Conservation (phyloP, 192 early-diverging fungal species). For the Linnemannia zychae region DNA sequence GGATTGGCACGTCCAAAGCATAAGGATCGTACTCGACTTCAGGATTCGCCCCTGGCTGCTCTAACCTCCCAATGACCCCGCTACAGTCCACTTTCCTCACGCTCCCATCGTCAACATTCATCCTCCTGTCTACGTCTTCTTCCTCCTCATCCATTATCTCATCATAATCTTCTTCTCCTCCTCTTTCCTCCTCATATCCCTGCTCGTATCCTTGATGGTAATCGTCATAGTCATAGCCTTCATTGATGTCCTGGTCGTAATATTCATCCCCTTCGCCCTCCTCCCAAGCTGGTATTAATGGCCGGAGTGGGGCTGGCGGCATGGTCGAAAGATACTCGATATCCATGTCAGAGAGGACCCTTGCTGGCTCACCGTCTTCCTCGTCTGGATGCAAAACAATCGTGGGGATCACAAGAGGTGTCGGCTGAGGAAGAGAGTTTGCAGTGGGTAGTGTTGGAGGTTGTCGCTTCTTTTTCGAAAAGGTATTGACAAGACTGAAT, state of each 20-base stretch:
- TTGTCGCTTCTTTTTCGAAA: conserved; percentile 32
- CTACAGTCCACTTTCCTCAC: not conserved
- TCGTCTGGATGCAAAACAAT: conserved; percentile 54
- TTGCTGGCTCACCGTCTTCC: conserved; percentile 35
- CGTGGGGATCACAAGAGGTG: conserved; percentile 15
- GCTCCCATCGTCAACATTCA: not conserved
- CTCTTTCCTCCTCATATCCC: not conserved
- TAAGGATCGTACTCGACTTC: conserved; percentile 36
- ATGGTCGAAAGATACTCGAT: conserved; percentile 49
- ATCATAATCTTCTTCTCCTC: not conserved
- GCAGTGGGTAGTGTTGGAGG: not conserved
- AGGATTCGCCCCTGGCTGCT: not conserved
- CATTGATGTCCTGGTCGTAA: conserved; percentile 23
- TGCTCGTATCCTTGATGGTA: conserved; percentile 19
- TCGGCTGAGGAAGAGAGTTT: not conserved
- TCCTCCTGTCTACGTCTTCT: not conserved
- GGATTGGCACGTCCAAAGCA: conserved; percentile 50
- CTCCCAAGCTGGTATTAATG: conserved; percentile 29
- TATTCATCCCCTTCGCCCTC: conserved; percentile 33
- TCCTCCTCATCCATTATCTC: not conserved
- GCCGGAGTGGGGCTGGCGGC: conserved; percentile 31
- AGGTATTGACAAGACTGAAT: conserved; percentile 19
- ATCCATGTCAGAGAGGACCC: conserved; percentile 29
- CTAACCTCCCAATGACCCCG: not conserved
- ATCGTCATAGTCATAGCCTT: conserved; percentile 35